Evolutionary conservation across 73 alveolate species (phyloP), one percentile per base, ranked within the genome.

Genomic region (Tetrahymena thermophila): DNA sequence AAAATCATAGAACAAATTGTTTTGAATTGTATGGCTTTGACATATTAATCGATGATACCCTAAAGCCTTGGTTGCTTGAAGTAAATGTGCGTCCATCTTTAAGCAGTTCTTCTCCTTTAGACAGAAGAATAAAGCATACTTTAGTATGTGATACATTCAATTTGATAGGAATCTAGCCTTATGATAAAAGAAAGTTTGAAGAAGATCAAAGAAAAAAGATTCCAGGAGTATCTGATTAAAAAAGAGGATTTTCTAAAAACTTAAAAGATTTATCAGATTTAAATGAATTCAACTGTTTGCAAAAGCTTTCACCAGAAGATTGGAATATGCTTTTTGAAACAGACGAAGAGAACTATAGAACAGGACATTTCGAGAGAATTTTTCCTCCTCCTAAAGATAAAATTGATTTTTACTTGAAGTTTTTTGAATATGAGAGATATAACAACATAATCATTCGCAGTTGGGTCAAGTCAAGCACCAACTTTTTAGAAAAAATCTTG

Each of bases 11-110:
- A 96, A 95, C 96, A 94, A 94, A 95, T 38, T 96, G 98, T 94
- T 98, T 98, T 97, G 99, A 98, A 94, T 89, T 98, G 50, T 98
- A 98, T 97, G 99, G 99, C 83, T 98, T 98, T 93, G 99, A 98
- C 95, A 97, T 98, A 10, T 44, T 98, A 21, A 96, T 98, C 28
- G 99, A 98, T 96, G 98, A 96, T 85, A 96, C 94, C 43, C 97
- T 98, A 0, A 98, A 97, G 96, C 99, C 99, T 10, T 98, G 99
- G 99, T 96, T 98, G 31, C 94, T 98, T 15, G 99, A 98, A 94
- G 99, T 98, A 34, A 98, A 98, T 96, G 98, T 98, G n/a, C 97
- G 97, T 37, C 99, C 99, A 35, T 97, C 99, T 34, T 94, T 98
- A 34, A 97, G 97, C 94, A 96, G 99, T 35, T 95, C 99, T 44